These are phyloP conservation scores for Volvariella volvacea DNA, from an alignment of 1,284 basidiomycete genomes.

Conservation along the genomic window DNA sequence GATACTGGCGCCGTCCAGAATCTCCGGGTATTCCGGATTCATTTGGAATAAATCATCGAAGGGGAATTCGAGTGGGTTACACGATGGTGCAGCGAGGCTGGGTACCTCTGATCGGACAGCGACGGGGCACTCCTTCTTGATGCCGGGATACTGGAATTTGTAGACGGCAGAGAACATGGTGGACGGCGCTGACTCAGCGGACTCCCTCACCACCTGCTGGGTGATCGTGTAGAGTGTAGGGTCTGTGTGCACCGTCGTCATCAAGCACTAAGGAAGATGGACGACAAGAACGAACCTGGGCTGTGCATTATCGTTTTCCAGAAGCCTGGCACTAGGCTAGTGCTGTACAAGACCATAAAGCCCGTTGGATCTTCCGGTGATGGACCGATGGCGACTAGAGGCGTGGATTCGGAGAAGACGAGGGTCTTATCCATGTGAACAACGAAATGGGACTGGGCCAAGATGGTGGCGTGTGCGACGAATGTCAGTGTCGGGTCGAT, in stretches of 20 bases:
- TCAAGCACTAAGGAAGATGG: not conserved
- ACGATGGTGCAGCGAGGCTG: no score
- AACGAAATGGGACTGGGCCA: conserved; percentile 46
- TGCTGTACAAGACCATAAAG: conserved; percentile 42
- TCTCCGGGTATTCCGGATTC: conserved; percentile 19
- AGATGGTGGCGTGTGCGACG: conserved; percentile 33
- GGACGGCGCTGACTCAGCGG: conserved; percentile 16
- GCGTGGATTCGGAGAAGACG: conserved; percentile 43
- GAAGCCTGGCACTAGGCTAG: conserved; percentile 49
- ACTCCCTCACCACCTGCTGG: conserved; percentile 46
- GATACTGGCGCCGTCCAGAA: conserved; percentile 16
- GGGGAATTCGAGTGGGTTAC: conserved; percentile 8
- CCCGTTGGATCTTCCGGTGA: conserved; percentile 25
- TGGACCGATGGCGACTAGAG: conserved; percentile 31
- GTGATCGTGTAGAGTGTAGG: conserved; percentile 47
- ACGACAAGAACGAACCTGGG: conserved; percentile 32
- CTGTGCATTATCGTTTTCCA: conserved; percentile 50
- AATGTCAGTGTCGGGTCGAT: conserved; percentile 65
- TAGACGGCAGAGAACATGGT: conserved; percentile 33
- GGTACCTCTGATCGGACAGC: no score
- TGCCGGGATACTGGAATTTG: conserved; percentile 5
- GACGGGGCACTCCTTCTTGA: no score
- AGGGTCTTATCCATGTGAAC: conserved; percentile 42
- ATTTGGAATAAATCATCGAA: conserved; percentile 24
- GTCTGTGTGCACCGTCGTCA: conserved; percentile 28